phyloP scores from a whole-genome alignment of 225 moss, liverwort and hornwort genomes.

The Rhytidiadelphus loreus region DNA sequence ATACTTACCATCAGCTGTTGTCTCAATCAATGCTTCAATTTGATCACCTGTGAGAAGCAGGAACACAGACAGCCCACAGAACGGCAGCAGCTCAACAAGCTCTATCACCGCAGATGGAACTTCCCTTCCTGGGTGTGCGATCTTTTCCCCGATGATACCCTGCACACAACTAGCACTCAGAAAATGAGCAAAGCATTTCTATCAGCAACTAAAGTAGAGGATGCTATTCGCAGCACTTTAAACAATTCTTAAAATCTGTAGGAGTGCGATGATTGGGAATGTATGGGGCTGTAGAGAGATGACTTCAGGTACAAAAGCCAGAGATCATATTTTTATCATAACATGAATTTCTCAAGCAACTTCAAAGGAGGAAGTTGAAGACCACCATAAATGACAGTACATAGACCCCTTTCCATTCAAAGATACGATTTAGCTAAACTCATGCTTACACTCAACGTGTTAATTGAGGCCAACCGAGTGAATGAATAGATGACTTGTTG shows the following conservation, averaged over 20 bases:
- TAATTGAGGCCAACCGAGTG: background rate
- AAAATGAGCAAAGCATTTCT: background rate
- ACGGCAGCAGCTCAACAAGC: slow-evolving; percentile 53
- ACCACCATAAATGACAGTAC: background rate
- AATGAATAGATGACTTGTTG: background rate
- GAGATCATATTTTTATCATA: background rate
- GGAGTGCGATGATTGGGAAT: background rate
- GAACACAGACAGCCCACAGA: slow-evolving; percentile 36
- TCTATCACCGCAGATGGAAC: slow-evolving; percentile 21
- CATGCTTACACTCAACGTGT: background rate
- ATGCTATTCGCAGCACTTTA: background rate
- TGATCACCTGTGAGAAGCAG: slow-evolving; percentile 45
- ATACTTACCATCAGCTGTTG: slow-evolving; percentile 39
- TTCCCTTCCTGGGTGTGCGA: slow-evolving; percentile 14
- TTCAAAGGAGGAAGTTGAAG: background rate
- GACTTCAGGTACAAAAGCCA: background rate
- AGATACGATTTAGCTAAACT: background rate
- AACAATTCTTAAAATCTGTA: background rate
- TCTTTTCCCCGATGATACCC: slow-evolving; percentile 32
- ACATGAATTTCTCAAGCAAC: background rate
- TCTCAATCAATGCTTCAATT: slow-evolving; percentile 38
- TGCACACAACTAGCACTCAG: background rate
- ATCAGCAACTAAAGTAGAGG: background rate
- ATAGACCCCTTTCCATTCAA: background rate
- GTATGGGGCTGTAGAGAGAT: background rate